These are phyloP conservation scores for Prunus dulcis DNA, from an alignment of 306 rosid genomes.

Conservation along the genomic window DNA sequence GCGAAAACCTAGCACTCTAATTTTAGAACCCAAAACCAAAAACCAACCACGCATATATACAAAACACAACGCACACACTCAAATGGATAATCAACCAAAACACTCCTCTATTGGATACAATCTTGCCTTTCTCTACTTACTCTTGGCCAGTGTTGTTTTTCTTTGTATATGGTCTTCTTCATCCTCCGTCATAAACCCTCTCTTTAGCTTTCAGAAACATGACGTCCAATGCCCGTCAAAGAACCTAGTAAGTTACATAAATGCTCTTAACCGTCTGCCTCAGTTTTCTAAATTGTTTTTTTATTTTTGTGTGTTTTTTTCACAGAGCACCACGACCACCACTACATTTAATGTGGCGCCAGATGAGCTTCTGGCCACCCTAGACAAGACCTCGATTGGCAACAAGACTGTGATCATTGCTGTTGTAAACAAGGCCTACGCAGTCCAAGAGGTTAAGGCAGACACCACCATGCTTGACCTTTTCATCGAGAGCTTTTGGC, in stretches of 20 bases:
- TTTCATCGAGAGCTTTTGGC: slow-evolving; percentile 67
- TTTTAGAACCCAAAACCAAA: not conserved
- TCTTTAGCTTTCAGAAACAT: not conserved
- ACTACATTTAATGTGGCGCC: not conserved
- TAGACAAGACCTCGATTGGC: slow-evolving; percentile 51
- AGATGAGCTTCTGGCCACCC: slow-evolving; percentile 43
- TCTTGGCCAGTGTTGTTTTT: slow-evolving; percentile 34
- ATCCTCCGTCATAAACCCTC: slow-evolving; percentile 27
- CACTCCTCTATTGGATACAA: slow-evolving; percentile 5
- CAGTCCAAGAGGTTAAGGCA: slow-evolving; percentile 35
- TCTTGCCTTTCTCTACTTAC: slow-evolving; percentile 22
- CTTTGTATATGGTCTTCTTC: slow-evolving; percentile 41
- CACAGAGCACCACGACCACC: not conserved
- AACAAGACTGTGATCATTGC: slow-evolving; percentile 66
- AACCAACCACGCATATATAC: not conserved
- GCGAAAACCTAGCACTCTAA: not conserved
- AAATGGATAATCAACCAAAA: slow-evolving; percentile 31
- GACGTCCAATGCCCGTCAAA: not conserved
- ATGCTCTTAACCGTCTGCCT: not conserved
- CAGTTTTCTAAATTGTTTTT: not conserved
- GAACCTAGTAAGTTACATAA: slow-evolving; percentile 23
- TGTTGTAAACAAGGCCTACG: slow-evolving; percentile 64
- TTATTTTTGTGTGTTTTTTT: not conserved
- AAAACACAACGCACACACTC: not conserved
- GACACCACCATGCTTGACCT: slow-evolving; percentile 68